These are phyloP conservation scores for Trichoderma cornu-damae DNA, from an alignment of 2,329 filamentous ascomycete species.

Conservation along the genomic window DNA sequence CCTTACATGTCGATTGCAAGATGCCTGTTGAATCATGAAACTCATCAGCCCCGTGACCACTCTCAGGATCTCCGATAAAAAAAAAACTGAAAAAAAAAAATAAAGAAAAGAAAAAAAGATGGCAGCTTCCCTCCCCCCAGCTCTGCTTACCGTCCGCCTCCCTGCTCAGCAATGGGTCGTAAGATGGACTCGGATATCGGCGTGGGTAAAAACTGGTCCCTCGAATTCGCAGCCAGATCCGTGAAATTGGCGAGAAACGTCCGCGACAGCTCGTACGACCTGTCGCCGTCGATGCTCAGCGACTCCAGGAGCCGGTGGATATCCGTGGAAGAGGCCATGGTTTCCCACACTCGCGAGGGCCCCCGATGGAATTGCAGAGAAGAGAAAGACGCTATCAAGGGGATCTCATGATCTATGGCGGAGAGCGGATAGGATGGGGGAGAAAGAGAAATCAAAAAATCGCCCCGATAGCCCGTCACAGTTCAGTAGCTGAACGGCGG, in stretches of 20 bases:
- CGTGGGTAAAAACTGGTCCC: constrained; percentile 55
- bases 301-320: constrained; percentile 47
- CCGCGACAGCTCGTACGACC: constrained; percentile 43
- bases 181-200: constrained; percentile 57
- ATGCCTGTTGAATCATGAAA: constrained; percentile 39
- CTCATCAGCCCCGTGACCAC: constrained; percentile 15
- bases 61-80: neutral
- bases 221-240: constrained; percentile 47
- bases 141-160: constrained; percentile 45
- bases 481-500: neutral
- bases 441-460: neutral
- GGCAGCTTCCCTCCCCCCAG: neutral
- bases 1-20: constrained; percentile 62
- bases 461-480: neutral
- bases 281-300: constrained; percentile 44
- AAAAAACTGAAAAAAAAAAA: no score
- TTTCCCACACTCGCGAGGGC: neutral
- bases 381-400: constrained; percentile 3
- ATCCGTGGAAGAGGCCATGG: constrained; percentile 25
- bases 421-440: neutral
- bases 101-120: no score
- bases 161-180: constrained; percentile 40
- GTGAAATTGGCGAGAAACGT: constrained; percentile 45
- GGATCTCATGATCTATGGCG: constrained; percentile 9
- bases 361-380: neutral